These are phyloP conservation scores for Diaporthe citrichinensis DNA, from an alignment of 2,329 filamentous ascomycete genomes.

Conservation along the genomic window DNA sequence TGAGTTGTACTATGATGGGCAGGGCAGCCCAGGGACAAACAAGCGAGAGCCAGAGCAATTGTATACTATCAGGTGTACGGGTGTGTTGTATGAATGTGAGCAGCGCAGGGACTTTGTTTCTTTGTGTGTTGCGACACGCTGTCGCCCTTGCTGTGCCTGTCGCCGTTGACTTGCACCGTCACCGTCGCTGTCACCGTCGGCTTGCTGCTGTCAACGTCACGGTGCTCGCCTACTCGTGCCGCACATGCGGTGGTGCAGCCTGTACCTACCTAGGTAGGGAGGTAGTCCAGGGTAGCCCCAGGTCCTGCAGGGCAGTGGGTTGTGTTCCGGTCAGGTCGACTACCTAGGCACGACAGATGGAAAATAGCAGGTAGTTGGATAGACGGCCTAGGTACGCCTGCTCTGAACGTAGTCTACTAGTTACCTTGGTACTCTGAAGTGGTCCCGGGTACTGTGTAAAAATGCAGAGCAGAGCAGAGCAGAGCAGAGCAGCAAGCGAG, in stretches of 20 bases:
- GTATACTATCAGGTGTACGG: neutral
- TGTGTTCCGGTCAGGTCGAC: neutral
- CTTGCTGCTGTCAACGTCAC: constrained; percentile 1
- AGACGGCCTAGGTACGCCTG: neutral
- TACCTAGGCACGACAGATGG: neutral
- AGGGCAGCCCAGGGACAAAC: constrained; percentile 7
- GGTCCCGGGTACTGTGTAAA: neutral
- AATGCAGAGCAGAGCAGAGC: too few species aligned
- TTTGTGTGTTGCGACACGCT: neutral
- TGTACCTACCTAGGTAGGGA: too few species aligned
- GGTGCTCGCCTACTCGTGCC: constrained; percentile 26
- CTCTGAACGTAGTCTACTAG: neutral
- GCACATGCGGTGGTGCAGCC: neutral
- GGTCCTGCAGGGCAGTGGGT: neutral
- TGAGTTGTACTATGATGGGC: constrained; percentile 15
- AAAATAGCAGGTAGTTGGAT: neutral
- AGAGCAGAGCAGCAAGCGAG: neutral
- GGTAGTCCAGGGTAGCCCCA: too few species aligned
- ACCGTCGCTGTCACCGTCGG: neutral
- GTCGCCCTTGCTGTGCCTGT: neutral
- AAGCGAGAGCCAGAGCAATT: neutral
- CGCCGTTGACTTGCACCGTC: neutral
- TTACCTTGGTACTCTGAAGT: neutral
- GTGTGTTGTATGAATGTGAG: neutral
- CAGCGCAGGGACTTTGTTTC: neutral